Base-by-base conservation (phyloP, 2,329 filamentous ascomycete species). In the Periglandula ipomoeae region DNA sequence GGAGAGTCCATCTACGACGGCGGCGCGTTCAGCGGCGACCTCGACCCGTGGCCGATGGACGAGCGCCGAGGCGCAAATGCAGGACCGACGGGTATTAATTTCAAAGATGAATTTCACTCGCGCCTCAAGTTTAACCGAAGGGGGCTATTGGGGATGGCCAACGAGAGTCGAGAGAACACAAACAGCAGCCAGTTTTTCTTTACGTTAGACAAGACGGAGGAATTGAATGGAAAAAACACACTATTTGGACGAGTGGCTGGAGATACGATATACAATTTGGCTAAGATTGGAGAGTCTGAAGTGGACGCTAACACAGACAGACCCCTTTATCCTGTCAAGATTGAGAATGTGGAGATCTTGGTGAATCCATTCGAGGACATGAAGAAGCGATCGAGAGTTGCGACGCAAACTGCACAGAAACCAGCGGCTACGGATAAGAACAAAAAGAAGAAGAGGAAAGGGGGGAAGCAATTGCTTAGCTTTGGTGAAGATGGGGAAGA, bases 141-240 rank as follows among this genome's bases (percentile, higher is more conserved):
- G 52, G 93, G 93, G 0, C 70, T 97, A 58, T 69, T 98, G 58
- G 93, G 87, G n/a, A 96, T 97, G 89, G 93, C 93, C 24, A 97
- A 97, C 66, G 85, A 87, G 52, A 84, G 89, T 41, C 71, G 70
- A 46, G 77, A 78, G 26, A 76, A 90, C 59, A 87, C 87, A 48
- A 97, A 97, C 69, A 87, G 89, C 30, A 95, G 89, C 65, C 93
- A 98, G 67, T 97, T 97, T 74, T 98, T 98, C 71, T 84, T 98
- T 53, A 97, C 93, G 0, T 70, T 98, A 47, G 89, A 82, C 54
- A 89, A 85, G 61, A 75, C 90, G 22, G 83, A 89, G 23, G 89
- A 97, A 71, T 66, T 98, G 60, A 88, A 85, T 57, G 86, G 85
- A 46, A 88, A 87, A 68, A 96, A 96, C 65, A 97, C 93, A 0